These are phyloP conservation scores for Ocimum tenuiflorum DNA, from an alignment of 257 asterid species.

Conservation along the genomic window DNA sequence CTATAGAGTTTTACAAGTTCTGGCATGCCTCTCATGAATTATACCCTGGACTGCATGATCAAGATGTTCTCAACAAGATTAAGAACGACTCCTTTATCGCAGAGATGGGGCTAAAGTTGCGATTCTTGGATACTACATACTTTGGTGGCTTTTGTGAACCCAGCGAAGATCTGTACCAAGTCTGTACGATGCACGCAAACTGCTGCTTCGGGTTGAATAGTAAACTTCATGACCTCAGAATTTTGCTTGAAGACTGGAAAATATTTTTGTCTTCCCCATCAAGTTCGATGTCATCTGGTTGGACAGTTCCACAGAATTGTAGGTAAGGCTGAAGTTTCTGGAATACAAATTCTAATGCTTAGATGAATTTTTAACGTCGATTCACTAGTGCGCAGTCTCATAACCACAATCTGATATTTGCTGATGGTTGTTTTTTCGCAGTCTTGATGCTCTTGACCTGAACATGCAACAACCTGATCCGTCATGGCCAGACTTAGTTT, in stretches of 20 bases:
- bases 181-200: conserved; percentile 78
- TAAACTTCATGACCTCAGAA: conserved; percentile 69
- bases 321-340: conserved; percentile 41
- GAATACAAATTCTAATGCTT: neutral
- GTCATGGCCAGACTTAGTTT: neutral
- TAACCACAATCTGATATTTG: neutral
- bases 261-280: conserved; percentile 39
- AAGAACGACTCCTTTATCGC: conserved; percentile 36
- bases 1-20: conserved; percentile 66
- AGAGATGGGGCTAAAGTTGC: conserved; percentile 42
- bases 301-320: conserved; percentile 83
- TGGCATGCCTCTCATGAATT: conserved; percentile 49
- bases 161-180: conserved; percentile 50
- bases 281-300: conserved; percentile 24
- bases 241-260: conserved; percentile 66
- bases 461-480: conserved; percentile 14
- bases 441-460: conserved; percentile 38
- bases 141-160: conserved; percentile 83
- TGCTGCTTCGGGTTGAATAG: conserved; percentile 60
- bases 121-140: conserved; percentile 53
- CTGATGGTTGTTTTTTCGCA: conserved; percentile 19
- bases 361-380: neutral
- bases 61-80: conserved; percentile 61
- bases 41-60: conserved; percentile 63
- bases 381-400: neutral